Evolutionary conservation across 305 asterid species (phyloP).

Genomic region (Salvia sclarea): DNA sequence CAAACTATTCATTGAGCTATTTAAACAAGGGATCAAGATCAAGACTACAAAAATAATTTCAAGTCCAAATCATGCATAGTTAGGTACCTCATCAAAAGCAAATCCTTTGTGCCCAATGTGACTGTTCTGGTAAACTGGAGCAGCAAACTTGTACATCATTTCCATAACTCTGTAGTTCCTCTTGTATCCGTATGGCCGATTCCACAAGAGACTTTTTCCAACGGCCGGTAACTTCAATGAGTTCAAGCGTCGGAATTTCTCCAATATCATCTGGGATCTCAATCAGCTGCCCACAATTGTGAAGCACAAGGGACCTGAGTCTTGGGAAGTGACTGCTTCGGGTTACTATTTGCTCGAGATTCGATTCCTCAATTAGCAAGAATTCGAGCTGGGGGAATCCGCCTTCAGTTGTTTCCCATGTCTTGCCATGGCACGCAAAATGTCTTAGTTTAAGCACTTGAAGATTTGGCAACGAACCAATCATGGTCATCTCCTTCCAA

Average conservation of each 20-base stretch:
- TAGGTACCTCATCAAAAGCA: too few species aligned
- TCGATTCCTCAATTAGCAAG: background rate
- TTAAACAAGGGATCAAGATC: too few species aligned
- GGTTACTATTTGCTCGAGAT: conserved; percentile 4
- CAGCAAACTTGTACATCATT: too few species aligned
- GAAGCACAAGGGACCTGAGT: conserved; percentile 6
- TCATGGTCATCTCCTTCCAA: conserved; percentile 10
- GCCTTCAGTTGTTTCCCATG: conserved; percentile 12
- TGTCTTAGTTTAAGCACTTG: conserved; percentile 20
- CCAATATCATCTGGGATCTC: conserved; percentile 25
- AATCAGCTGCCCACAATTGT: background rate
- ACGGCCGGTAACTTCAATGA: conserved; percentile 11
- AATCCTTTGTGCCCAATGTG: too few species aligned
- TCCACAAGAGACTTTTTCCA: background rate
- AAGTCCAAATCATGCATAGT: too few species aligned
- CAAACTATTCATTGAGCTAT: too few species aligned
- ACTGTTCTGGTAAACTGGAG: too few species aligned
- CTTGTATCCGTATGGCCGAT: background rate
- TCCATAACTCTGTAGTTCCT: too few species aligned
- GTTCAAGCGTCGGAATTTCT: conserved; percentile 21
- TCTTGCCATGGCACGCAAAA: background rate
- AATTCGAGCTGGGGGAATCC: background rate
- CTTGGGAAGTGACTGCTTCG: conserved; percentile 21
- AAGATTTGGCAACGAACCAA: conserved; percentile 16
- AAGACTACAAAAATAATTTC: too few species aligned